Evolutionary conservation across 441 rosid genomes (phyloP).

Genomic region (Aleurites moluccanus): DNA sequence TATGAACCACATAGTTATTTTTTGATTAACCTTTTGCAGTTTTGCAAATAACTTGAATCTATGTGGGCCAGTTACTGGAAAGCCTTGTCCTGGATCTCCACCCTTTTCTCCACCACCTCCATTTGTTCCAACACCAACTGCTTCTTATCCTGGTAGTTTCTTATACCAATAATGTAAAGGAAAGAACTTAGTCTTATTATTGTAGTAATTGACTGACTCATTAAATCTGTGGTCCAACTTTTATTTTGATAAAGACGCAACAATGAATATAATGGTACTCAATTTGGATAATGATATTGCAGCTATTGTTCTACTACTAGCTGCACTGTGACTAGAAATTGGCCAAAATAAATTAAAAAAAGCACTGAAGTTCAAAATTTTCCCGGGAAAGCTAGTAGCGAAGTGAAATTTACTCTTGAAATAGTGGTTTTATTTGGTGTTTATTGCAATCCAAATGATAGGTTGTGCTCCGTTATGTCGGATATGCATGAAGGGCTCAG

Average conservation of each 20-base stretch:
- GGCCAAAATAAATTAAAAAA: not conserved
- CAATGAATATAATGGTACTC: not conserved
- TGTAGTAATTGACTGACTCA: not conserved
- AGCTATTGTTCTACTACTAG: not conserved
- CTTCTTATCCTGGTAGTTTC: conserved; percentile 60
- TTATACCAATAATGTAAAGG: not conserved
- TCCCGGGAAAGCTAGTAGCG: not conserved
- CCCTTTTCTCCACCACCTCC: conserved; percentile 96
- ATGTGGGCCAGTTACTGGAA: conserved; percentile 88
- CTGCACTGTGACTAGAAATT: not conserved
- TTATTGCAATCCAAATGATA: conserved; percentile 5
- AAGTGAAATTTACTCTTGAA: conserved; percentile 8
- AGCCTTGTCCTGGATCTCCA: conserved; percentile 92
- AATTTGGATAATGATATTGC: not conserved
- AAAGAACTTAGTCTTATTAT: not conserved
- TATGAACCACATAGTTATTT: conserved; percentile 17
- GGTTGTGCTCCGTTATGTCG: not conserved
- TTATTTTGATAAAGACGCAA: not conserved
- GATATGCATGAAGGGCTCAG: not conserved
- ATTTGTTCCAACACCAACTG: conserved; percentile 64
- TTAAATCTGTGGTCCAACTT: not conserved
- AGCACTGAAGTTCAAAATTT: not conserved
- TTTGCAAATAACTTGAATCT: conserved; percentile 84
- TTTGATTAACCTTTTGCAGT: conserved; percentile 45
- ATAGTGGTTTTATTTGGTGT: not conserved